Percentiles rank a stretch among this genome's conserved stretches.
Conservation (phyloP, 495 filamentous ascomycete genomes). For the Penicillium arizonense region DNA sequence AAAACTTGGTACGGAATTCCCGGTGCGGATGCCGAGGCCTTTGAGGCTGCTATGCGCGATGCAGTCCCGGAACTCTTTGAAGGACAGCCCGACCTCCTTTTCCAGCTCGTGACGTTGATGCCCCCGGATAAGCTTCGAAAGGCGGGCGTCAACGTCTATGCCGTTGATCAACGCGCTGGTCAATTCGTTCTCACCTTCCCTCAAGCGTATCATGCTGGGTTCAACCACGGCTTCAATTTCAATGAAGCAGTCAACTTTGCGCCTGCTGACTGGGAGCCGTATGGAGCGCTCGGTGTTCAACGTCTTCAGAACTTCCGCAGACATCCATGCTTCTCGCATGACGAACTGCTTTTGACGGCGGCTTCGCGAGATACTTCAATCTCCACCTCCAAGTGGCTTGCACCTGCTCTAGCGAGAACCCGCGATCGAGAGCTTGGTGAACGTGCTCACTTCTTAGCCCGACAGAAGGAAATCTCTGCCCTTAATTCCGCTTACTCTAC, state of each 20-base stretch:
- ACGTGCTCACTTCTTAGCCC: conserved; percentile 63
- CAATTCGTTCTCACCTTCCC: conserved; percentile 96
- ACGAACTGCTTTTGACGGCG: conserved; percentile 91
- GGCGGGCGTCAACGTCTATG: conserved; percentile 89
- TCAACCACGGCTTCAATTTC: conserved; percentile 98
- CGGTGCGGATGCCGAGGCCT: conserved; percentile 86
- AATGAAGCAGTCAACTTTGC: conserved; percentile 99
- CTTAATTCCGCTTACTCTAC: conserved; percentile 45
- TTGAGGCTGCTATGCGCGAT: conserved; percentile 92
- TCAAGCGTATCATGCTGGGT: conserved; percentile 87
- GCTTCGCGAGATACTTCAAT: conserved; percentile 77
- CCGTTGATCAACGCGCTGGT: conserved; percentile 89
- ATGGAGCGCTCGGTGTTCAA: conserved; percentile 81
- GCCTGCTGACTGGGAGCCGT: conserved; percentile 94
- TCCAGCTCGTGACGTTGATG: conserved; percentile 93
- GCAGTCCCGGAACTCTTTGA: conserved; percentile 96
- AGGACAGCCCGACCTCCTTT: conserved; percentile 92
- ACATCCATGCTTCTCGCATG: conserved; percentile 95
- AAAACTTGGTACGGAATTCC: conserved; percentile 99
- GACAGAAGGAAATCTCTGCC: conserved; percentile 55
- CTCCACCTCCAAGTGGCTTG: conserved; percentile 91
- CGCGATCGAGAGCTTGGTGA: conserved; percentile 67
- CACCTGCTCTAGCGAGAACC: conserved; percentile 79
- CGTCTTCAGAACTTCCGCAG: conserved; percentile 84
- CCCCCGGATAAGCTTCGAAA: conserved; percentile 94